These are phyloP conservation scores for Aspergillus quadricinctus DNA, from an alignment of 2,329 filamentous ascomycete genomes.

Conservation along the genomic window DNA sequence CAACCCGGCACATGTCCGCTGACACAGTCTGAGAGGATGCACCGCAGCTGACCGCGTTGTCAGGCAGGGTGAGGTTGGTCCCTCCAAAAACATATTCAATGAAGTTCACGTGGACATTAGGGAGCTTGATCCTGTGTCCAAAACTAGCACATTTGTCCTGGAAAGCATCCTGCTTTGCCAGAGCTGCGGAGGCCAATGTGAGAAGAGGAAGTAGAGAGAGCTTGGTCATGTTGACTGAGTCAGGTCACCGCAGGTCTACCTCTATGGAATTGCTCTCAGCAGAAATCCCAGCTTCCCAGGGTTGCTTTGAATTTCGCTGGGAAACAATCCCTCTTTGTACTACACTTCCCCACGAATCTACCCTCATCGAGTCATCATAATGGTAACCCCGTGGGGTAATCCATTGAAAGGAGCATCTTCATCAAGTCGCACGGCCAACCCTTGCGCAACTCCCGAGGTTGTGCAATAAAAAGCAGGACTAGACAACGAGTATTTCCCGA, in stretches of 20 bases:
- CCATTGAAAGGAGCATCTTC: neutral
- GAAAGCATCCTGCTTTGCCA: constrained; percentile 23
- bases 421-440: neutral
- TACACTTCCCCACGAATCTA: neutral
- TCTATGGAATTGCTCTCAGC: neutral
- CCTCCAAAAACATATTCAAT: constrained; percentile 32
- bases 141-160: constrained; percentile 22
- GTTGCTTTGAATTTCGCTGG: neutral
- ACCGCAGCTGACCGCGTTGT: constrained; percentile 35
- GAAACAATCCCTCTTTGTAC: neutral
- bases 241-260: neutral
- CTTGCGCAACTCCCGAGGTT: neutral
- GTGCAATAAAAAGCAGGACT: neutral
- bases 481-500: neutral
- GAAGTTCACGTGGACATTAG: constrained; percentile 29
- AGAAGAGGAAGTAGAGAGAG: constrained; percentile 13
- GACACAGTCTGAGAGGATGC: constrained; percentile 32
- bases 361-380: too few relatives aligned
- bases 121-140: constrained; percentile 21
- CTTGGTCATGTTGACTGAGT: constrained; percentile 9
- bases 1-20: constrained; percentile 40
- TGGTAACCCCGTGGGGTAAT: neutral
- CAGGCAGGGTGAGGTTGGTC: constrained; percentile 36
- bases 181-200: constrained; percentile 14
- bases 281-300: neutral